Evolutionary conservation across 176 grass and related monocot genomes (phyloP).

Genomic region (Aechmea fasciata): DNA sequence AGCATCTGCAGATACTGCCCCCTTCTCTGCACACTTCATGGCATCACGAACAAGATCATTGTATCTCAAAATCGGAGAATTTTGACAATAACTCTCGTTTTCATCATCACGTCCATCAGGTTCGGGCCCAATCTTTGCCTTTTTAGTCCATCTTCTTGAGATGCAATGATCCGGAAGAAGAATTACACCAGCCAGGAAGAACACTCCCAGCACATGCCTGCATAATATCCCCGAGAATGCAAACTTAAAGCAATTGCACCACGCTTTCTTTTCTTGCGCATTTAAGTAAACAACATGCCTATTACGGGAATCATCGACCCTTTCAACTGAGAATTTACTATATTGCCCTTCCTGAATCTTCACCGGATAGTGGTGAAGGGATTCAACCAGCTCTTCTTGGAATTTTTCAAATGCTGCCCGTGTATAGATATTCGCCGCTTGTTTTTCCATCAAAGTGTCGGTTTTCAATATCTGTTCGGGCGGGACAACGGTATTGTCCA

Average conservation of each 20-base stretch:
- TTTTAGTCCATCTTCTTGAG: constrained; percentile 70
- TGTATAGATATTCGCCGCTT: constrained; percentile 66
- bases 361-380: constrained; percentile 49
- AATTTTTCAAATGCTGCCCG: constrained; percentile 58
- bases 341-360: constrained; percentile 72
- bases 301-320: constrained; percentile 32
- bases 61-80: constrained; percentile 46
- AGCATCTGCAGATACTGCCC: constrained; percentile 44
- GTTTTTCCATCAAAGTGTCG: constrained; percentile 63
- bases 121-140: constrained; percentile 51
- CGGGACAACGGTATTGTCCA: constrained; percentile 38
- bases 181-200: constrained; percentile 42
- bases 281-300: constrained; percentile 54
- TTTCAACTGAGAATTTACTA: constrained; percentile 65
- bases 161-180: constrained; percentile 62
- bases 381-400: constrained; percentile 67
- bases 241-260: constrained; percentile 73
- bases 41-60: constrained; percentile 58
- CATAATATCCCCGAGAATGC: constrained; percentile 66
- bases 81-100: constrained; percentile 29
- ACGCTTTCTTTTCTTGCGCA: constrained; percentile 60
- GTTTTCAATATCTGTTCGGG: constrained; percentile 61
- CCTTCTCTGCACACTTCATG: constrained; percentile 71
- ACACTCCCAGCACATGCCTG: constrained; percentile 70
- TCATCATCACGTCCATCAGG: constrained; percentile 29